Evolutionary conservation across 2,329 filamentous ascomycete genomes (phyloP).

Genomic region (Talaromyces sp.): DNA sequence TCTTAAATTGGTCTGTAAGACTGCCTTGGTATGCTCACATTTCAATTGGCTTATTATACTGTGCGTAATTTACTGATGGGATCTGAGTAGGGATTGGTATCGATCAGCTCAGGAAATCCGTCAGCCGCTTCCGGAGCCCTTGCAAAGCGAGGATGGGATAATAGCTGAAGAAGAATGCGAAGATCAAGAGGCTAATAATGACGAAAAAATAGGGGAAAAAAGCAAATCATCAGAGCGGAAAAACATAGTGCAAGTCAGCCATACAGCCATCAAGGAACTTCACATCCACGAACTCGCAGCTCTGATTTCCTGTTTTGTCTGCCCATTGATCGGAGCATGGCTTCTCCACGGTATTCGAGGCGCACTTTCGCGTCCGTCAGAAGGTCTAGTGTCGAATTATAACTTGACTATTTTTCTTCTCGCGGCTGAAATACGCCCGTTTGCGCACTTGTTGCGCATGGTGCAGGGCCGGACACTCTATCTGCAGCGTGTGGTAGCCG

Average conservation of each 20-base stretch:
- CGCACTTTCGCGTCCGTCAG: conserved; percentile 76
- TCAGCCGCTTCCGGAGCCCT: conserved; percentile 36
- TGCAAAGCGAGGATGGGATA: conserved; percentile 25
- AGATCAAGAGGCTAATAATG: conserved; percentile 6
- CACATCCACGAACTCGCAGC: conserved; percentile 71
- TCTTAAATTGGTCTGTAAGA: conserved; percentile 88
- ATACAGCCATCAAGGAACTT: conserved; percentile 59
- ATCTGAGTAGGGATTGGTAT: conserved; percentile 64
- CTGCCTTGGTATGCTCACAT: conserved; percentile 68
- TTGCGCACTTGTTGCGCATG: conserved; percentile 76
- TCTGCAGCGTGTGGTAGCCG: conserved; percentile 66
- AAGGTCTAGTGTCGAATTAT: conserved; percentile 85
- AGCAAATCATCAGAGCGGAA: conserved; percentile 3
- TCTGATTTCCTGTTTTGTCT: conserved; percentile 71
- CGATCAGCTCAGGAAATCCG: conserved; percentile 64
- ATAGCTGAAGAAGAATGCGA: conserved; percentile 23
- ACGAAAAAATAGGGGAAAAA: neutral
- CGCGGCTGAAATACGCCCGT: conserved; percentile 77
- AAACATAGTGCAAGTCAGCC: conserved; percentile 23
- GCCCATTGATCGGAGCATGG: conserved; percentile 75
- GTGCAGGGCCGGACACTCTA: conserved; percentile 74
- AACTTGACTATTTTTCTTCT: conserved; percentile 89
- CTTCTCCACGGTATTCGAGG: conserved; percentile 75
- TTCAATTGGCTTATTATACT: too few species aligned
- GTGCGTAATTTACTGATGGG: neutral